Percentiles rank a stretch among this genome's conserved stretches.
Conservation (phyloP, 1,284 basidiomycete species). For the Flammula alnicola region DNA sequence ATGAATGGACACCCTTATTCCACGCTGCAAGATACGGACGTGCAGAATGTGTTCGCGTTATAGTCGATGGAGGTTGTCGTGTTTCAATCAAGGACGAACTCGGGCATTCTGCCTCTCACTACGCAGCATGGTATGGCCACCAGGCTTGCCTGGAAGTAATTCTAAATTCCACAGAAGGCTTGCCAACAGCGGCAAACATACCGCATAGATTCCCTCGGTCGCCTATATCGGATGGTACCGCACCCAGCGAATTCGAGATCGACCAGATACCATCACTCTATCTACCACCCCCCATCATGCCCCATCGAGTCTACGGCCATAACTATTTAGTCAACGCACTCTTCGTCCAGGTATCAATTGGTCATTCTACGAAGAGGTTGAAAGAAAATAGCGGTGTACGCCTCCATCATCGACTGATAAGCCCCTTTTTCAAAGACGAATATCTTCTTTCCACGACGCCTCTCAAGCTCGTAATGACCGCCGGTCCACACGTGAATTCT, state of each 20-base stretch:
- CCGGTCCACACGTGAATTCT: conserved; percentile 80
- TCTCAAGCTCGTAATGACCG: conserved; percentile 93
- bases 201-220: conserved; percentile 35
- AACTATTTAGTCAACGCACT: conserved; percentile 90
- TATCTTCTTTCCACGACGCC: conserved; percentile 77
- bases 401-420: conserved; percentile 71
- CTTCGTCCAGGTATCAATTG: conserved; percentile 88
- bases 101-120: conserved; percentile 87
- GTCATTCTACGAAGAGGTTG: conserved; percentile 56
- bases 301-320: conserved; percentile 90
- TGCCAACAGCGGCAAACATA: conserved; percentile 27
- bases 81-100: conserved; percentile 85
- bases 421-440: conserved; percentile 62
- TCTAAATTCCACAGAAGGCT: conserved; percentile 50
- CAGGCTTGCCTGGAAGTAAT: conserved; percentile 78
- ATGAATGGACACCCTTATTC: conserved; percentile 97
- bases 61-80: conserved; percentile 82
- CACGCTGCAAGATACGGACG: conserved; percentile 94
- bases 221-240: conserved; percentile 38
- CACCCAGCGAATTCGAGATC: conserved; percentile 66
- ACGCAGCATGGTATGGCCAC: conserved; percentile 98
- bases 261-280: conserved; percentile 95
- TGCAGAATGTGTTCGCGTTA: conserved; percentile 72
- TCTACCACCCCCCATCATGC: conserved; percentile 97
- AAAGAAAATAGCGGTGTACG: conserved; percentile 53